phyloP scores from a whole-genome alignment of 208 protist genomes.

The Histomonas meleagridis region DNA sequence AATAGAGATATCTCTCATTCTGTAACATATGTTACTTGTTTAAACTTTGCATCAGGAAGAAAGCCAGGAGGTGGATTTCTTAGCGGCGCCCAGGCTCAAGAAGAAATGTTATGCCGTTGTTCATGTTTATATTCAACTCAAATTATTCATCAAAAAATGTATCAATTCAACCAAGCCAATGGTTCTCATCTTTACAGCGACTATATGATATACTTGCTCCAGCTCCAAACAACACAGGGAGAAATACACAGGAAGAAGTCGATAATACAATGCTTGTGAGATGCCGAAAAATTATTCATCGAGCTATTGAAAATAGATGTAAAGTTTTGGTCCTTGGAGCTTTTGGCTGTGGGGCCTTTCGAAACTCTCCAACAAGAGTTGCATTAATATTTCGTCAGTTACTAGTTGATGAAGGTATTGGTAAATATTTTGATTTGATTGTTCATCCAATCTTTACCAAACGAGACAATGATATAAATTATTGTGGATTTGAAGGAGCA shows the following conservation, averaged over 20 bases:
- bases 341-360: not conserved
- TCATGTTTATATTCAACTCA: not conserved
- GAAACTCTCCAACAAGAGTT: not conserved
- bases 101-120: not conserved
- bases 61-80: constrained; percentile 5
- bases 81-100: not conserved
- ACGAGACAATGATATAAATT: too few species aligned
- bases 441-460: not conserved
- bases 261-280: not conserved
- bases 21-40: too few species aligned
- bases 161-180: not conserved
- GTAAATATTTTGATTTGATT: not conserved
- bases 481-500: too few species aligned
- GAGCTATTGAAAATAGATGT: not conserved
- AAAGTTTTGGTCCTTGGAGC: not conserved
- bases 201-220: constrained; percentile 20
- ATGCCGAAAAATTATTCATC: not conserved
- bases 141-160: not conserved
- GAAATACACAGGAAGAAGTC: not conserved
- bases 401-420: not conserved
- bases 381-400: not conserved
- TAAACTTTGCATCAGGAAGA: constrained; percentile 23
- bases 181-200: not conserved
- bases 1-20: too few species aligned
- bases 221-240: not conserved